phyloP scores from a whole-genome alignment of 2,329 filamentous ascomycete species.

The Neofusicoccum sp. region DNA sequence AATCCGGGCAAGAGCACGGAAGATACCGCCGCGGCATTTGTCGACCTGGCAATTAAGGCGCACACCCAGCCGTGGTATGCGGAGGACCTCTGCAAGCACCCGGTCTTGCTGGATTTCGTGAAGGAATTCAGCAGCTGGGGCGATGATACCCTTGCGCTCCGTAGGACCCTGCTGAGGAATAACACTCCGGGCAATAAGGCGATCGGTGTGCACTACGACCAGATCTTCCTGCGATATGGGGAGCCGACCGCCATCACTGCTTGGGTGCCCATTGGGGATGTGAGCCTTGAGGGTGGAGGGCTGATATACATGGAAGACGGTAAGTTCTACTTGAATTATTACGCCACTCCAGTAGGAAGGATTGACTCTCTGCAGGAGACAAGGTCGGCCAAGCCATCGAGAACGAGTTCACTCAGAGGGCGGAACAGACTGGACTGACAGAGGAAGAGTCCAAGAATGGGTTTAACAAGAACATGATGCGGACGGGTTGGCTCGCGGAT shows the following conservation, averaged over 20 bases:
- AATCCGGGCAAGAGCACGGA: conserved; percentile 46
- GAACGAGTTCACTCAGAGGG: conserved; percentile 48
- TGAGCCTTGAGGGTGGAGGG: conserved; percentile 55
- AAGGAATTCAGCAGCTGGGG: conserved; percentile 55
- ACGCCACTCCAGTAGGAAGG: neutral
- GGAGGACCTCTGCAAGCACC: conserved; percentile 55
- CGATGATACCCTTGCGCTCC: conserved; percentile 45
- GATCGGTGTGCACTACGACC: conserved; percentile 61
- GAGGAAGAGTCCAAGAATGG: conserved; percentile 49
- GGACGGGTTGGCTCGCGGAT: conserved; percentile 53
- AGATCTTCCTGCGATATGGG: conserved; percentile 57
- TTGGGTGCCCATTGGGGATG: conserved; percentile 58
- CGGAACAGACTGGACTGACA: conserved; percentile 48
- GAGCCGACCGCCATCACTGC: conserved; percentile 56
- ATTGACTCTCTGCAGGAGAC: conserved; percentile 33
- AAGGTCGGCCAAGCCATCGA: conserved; percentile 52
- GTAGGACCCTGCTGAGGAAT: conserved; percentile 54
- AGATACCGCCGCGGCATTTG: conserved; percentile 44
- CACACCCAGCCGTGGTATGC: conserved; percentile 48
- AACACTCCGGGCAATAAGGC: conserved; percentile 57
- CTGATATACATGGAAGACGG: conserved; percentile 59
- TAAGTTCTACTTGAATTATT: conserved; percentile 12
- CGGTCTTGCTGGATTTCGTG: conserved; percentile 51
- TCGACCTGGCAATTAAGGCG: conserved; percentile 53
- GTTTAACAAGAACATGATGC: conserved; percentile 59